Percentiles rank a stretch among this genome's conserved stretches.
Conservation (phyloP, 495 filamentous ascomycete species). For the Aspergillus bertholletiae region DNA sequence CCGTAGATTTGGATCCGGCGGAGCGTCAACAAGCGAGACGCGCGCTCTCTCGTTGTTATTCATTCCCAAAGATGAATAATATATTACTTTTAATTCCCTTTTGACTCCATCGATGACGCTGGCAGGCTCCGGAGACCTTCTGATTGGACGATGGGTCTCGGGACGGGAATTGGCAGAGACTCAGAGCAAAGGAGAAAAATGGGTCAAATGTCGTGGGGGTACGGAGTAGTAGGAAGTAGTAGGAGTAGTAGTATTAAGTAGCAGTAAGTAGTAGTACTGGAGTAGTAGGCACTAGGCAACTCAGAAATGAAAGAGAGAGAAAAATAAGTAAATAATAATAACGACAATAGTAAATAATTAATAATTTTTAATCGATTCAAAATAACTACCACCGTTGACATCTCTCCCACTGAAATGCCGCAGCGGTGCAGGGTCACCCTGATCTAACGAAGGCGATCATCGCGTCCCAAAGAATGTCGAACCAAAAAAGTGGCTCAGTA, state of each 20-base stretch:
- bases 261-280: too few relatives aligned
- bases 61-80: neutral
- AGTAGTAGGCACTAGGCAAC: too few relatives aligned
- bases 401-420: constrained; percentile 12
- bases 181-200: neutral
- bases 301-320: neutral
- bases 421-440: constrained; percentile 10
- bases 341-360: too few relatives aligned
- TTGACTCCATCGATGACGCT: neutral
- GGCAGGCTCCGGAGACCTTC: neutral
- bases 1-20: constrained; percentile 10
- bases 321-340: neutral
- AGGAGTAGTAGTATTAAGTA: too few relatives aligned
- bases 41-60: neutral
- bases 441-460: constrained; percentile 15
- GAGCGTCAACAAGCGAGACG: neutral
- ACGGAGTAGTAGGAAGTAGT: neutral
- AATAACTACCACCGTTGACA: constrained; percentile 6
- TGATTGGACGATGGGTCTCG: constrained; percentile 4
- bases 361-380: neutral
- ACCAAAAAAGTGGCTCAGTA: constrained; percentile 13
- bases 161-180: neutral
- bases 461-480: constrained; percentile 9
- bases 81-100: constrained; percentile 2
- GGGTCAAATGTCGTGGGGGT: neutral